Percentiles rank a stretch among this genome's conserved stretches.
These are phyloP conservation scores for Onygena corvina DNA, from an alignment of 2,329 filamentous ascomycete species.

Conservation along the genomic window DNA sequence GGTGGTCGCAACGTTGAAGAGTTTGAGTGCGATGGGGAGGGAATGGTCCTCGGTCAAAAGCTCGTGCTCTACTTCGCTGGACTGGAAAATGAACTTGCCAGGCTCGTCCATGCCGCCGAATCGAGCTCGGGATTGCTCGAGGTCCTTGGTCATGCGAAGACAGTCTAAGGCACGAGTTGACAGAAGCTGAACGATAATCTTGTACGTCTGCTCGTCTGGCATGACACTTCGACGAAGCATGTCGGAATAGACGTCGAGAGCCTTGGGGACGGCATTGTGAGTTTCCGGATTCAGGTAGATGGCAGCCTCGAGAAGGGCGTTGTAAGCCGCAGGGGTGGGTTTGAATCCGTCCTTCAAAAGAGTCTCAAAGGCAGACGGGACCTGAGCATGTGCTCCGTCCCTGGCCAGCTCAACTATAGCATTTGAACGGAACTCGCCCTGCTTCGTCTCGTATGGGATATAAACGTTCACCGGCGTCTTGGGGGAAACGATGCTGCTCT, in stretches of 20 bases:
- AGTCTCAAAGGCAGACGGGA: conserved; percentile 79
- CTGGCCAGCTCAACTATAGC: conserved; percentile 65
- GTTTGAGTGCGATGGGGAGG: conserved; percentile 67
- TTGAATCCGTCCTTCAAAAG: conserved; percentile 73
- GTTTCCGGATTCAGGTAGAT: conserved; percentile 68
- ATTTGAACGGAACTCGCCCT: conserved; percentile 57
- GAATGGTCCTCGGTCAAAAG: conserved; percentile 81
- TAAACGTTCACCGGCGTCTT: conserved; percentile 42
- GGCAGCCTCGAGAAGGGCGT: conserved; percentile 72
- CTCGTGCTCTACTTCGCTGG: conserved; percentile 73
- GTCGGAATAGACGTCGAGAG: conserved; percentile 87
- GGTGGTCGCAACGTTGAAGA: conserved; percentile 66
- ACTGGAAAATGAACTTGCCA: conserved; percentile 77
- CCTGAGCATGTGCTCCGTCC: conserved; percentile 65
- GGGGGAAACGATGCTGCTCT: conserved; percentile 37
- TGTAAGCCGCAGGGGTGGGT: conserved; percentile 80
- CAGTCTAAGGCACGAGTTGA: conserved; percentile 71
- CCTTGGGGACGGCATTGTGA: conserved; percentile 77
- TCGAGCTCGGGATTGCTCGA: conserved; percentile 72
- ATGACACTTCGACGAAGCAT: conserved; percentile 79
- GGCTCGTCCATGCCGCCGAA: conserved; percentile 76
- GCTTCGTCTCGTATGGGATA: conserved; percentile 34
- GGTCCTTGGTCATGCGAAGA: conserved; percentile 54
- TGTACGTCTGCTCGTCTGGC: conserved; percentile 76
- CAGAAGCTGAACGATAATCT: conserved; percentile 72